Evolutionary conservation across 768 basidiomycete genomes (phyloP).

Genomic region (Candolleomyces aberdarensis): DNA sequence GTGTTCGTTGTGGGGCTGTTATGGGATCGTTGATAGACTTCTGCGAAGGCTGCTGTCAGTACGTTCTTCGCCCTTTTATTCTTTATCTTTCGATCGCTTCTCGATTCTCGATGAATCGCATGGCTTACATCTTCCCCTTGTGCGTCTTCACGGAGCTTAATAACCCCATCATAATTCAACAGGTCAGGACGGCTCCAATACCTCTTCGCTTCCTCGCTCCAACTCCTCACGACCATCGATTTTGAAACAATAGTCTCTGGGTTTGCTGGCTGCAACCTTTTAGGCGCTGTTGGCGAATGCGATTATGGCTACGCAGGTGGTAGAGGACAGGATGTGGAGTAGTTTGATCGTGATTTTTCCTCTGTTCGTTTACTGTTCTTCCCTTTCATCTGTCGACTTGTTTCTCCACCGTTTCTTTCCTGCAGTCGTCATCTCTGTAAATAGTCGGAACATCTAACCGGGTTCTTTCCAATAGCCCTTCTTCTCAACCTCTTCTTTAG

Average conservation of each 20-base stretch:
- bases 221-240: slow-evolving; percentile 80
- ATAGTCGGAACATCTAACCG: no score
- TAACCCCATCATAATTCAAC: slow-evolving; percentile 42
- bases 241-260: slow-evolving; percentile 70
- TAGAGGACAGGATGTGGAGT: slow-evolving; percentile 84
- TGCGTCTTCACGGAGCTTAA: background rate
- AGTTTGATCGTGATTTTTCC: slow-evolving; percentile 56
- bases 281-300: slow-evolving; percentile 78
- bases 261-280: slow-evolving; percentile 74
- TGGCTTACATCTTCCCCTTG: no score
- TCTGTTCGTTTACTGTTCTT: background rate
- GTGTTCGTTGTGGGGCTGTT: slow-evolving; percentile 58
- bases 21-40: slow-evolving; percentile 53
- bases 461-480: slow-evolving; percentile 49
- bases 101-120: no score
- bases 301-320: slow-evolving; percentile 78
- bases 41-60: slow-evolving; percentile 81
- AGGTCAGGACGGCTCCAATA: no score
- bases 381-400: no score
- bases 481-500: slow-evolving; percentile 60
- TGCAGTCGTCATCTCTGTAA: background rate
- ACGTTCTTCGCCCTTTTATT: slow-evolving; percentile 8
- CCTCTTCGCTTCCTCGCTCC: slow-evolving; percentile 69
- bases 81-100: no score
- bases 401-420: no score